Evolutionary conservation across 1,284 basidiomycete genomes (phyloP), one percentile per base, ranked within the genome.

Genomic region (Ganoderma sinense): DNA sequence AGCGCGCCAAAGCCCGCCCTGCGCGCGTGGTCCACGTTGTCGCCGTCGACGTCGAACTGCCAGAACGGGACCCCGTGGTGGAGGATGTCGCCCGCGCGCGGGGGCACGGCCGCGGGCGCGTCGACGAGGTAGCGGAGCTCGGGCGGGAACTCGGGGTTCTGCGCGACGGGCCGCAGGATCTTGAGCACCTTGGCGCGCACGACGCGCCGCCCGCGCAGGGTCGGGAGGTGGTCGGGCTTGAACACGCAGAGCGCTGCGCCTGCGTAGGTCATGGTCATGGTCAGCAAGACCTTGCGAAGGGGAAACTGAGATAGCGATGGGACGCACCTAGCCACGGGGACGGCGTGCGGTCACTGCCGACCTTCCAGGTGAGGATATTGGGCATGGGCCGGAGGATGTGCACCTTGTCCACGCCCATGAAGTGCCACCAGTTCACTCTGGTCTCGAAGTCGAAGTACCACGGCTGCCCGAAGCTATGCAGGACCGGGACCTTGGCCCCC

Each of bases 391-490:
- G 45, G 6, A 56, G n/a, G 36, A 51, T 29, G n/a, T 61, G 41
- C 23, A 66, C 10, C n/a, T 16, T 45, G 62, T 61, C 43, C 4
- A 29, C 23, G 31, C 55, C 62, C 65, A 69, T 66, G 62, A 69
- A 66, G 29, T 66, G 62, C 69, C 69, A 69, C 65, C 65, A 69
- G 31, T 69, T 65, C 29, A 66, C 26, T 8, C 31, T 55, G 41
- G 33, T 60, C 18, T 53, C 69, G 36, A 70, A 62, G 51, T 67
- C 66, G 14, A 70, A 36, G 51, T 56, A 70, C 43, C 55, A 70
- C 33, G 66, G 66, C 69, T 70, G 69, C 2, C 63, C 33, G 65
- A 70, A 65, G 7, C 66, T 62, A 31, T 70, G 62, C 1, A 70
- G 29, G 13, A 26, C 43, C n/a, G 13, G 13, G 13, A 45, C 33